These are phyloP conservation scores for Cutaneotrichosporon sp. DNA, from an alignment of 1,284 basidiomycete genomes.

Conservation along the genomic window DNA sequence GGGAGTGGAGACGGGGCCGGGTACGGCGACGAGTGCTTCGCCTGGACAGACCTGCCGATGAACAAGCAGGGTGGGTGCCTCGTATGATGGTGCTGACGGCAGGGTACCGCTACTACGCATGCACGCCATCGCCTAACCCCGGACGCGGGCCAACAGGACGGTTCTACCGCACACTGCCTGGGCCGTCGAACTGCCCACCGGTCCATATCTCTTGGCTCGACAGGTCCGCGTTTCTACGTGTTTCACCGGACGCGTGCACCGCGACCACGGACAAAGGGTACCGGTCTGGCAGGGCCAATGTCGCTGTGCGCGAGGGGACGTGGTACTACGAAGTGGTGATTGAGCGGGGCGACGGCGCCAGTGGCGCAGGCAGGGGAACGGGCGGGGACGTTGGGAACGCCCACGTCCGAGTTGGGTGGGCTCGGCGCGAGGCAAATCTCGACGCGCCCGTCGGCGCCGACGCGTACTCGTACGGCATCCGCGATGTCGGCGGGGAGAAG, in stretches of 20 bases:
- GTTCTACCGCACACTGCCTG: conserved; percentile 45
- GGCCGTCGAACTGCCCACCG: conserved; percentile 28
- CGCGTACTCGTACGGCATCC: conserved; percentile 84
- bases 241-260: conserved; percentile 73
- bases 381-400: conserved; percentile 44
- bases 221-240: conserved; percentile 58
- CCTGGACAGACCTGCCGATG: conserved; percentile 45
- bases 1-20: conserved; percentile 37
- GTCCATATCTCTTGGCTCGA: conserved; percentile 52
- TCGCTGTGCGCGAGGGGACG: conserved; percentile 78
- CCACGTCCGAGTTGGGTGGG: conserved; percentile 88
- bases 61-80: conserved; percentile 36
- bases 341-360: conserved; percentile 58
- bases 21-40: conserved; percentile 43
- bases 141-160: conserved; percentile 35
- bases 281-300: conserved; percentile 81
- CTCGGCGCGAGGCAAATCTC: conserved; percentile 79
- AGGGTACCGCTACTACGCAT: conserved; percentile 51
- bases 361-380: conserved; percentile 50
- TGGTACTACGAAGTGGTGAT: conserved; percentile 94
- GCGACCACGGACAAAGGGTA: conserved; percentile 83
- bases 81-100: neutral
- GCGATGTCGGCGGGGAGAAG: conserved; percentile 89
- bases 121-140: conserved; percentile 42
- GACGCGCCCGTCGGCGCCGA: conserved; percentile 92